Percentiles rank a stretch among this genome's conserved stretches.
These are phyloP conservation scores for Fragaria ananassa DNA, from an alignment of 306 rosid species.

Conservation along the genomic window DNA sequence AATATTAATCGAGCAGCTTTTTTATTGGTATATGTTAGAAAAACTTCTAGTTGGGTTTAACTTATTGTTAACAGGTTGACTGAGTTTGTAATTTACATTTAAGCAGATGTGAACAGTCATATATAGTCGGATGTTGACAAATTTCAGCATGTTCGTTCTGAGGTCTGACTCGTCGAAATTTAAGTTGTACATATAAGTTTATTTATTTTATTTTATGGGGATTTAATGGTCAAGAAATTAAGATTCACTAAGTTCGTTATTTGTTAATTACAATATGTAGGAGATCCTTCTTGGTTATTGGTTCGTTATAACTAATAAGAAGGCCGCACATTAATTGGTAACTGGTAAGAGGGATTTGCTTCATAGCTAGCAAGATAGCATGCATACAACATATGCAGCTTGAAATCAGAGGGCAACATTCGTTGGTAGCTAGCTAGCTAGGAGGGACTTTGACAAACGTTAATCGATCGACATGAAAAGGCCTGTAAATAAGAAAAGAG, in stretches of 20 bases:
- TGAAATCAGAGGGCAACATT: too few species aligned
- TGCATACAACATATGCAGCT: too few species aligned
- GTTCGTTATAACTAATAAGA: not conserved
- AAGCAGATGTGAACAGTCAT: not conserved
- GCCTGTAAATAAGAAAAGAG: too few species aligned
- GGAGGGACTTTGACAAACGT: too few species aligned
- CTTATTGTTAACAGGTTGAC: not conserved
- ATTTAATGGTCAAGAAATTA: not conserved
- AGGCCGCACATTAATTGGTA: too few species aligned
- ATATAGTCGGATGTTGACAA: not conserved
- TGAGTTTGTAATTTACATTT: not conserved
- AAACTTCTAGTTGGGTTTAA: not conserved
- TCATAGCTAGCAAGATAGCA: too few species aligned
- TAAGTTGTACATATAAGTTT: not conserved
- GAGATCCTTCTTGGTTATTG: not conserved
- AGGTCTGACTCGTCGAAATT: not conserved
- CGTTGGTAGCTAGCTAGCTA: too few species aligned
- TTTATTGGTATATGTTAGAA: not conserved
- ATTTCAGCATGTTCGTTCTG: conserved; percentile 2
- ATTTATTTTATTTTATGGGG: not conserved
- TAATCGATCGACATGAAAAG: too few species aligned
- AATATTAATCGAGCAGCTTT: not conserved
- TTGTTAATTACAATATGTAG: not conserved
- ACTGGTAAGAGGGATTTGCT: too few species aligned
- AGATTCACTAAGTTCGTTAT: too few species aligned